Base-by-base conservation (phyloP, 352 stramenopile species). In the Phytophthora tubulina region DNA sequence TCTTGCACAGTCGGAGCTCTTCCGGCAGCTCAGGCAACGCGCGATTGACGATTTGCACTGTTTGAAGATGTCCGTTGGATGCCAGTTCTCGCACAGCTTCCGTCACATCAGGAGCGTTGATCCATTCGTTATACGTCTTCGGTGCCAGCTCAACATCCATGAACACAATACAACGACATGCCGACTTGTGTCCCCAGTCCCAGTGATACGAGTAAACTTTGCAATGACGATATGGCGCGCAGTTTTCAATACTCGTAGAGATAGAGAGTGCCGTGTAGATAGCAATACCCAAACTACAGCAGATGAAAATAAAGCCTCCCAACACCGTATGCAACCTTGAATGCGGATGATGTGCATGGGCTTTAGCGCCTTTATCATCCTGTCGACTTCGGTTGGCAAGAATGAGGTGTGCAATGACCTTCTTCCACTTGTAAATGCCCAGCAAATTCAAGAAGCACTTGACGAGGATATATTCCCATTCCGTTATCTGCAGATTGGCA, bases 341-440 rank as follows among this genome's bases (percentile, higher is more conserved):
- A 14, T 72, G 61, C 14, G 69, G 69, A 27, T 63, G 68, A 32
- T 63, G 70, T 5, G 21, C 15, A 10, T 65, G 59, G 11, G 13
- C 15, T 4, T 67, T 59, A 27, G 46, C 46, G 15, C 1, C 33
- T n/a, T 68, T 60, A 5, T 72, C 63, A 46, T 76, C 42, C 33
- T 64, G 66, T 4, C 65, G 62, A 21, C 41, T 62, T 14, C 75
- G 57, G 13, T 76, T 78, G 4, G 51, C 66, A 10, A 73, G 64
- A 1, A 88, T 78, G 2, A 86, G 51, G 27, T 77, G 61, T 0
- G 62, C 30, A 36, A 84, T 81, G 4, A 85, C 77, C 30, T 81
- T 83, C 6, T 73, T 73, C 78, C 76, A 88, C 49, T 88, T 88
- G 78, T 82, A 84, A 3, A 84, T 66, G 9, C 76, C 80, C 8